A percentile compares a stretch with the other conserved stretches of the same genome.
Evolutionary conservation across 257 asterid genomes (phyloP).

Genomic region (Solanum paucissectum): DNA sequence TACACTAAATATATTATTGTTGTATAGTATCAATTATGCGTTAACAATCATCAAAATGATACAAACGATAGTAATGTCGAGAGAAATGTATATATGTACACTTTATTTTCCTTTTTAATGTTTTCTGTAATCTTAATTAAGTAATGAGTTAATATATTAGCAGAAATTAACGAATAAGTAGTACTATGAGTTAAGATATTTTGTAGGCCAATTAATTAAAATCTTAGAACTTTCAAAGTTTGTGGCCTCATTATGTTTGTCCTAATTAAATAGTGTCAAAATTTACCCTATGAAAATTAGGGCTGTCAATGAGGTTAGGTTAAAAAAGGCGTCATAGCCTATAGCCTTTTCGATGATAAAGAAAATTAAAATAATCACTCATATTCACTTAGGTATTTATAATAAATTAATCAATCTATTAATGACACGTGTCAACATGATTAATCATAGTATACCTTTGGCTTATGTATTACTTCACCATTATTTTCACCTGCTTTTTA

Average conservation of each 20-base stretch:
- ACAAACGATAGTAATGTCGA: neutral
- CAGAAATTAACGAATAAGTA: neutral
- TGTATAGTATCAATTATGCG: neutral
- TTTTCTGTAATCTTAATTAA: neutral
- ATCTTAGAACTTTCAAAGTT: neutral
- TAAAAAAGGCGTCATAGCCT: neutral
- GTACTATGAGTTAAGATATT: neutral
- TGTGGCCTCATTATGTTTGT: neutral
- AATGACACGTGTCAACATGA: neutral
- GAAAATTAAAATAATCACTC: too few species aligned
- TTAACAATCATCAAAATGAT: neutral
- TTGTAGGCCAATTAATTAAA: neutral
- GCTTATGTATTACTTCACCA: neutral
- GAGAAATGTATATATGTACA: neutral
- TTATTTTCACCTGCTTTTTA: too few species aligned
- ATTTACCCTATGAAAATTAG: neutral
- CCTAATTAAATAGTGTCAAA: neutral
- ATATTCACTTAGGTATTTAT: neutral
- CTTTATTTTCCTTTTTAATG: neutral
- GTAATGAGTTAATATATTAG: neutral
- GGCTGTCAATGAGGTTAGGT: neutral
- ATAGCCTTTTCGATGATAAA: neutral
- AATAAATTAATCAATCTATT: neutral
- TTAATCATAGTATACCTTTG: neutral
- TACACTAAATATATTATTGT: accelerated